Percentiles rank a stretch among this genome's conserved stretches.
Evolutionary conservation across 768 basidiomycete species (phyloP).

Genomic region (Tylopilus felleus): DNA sequence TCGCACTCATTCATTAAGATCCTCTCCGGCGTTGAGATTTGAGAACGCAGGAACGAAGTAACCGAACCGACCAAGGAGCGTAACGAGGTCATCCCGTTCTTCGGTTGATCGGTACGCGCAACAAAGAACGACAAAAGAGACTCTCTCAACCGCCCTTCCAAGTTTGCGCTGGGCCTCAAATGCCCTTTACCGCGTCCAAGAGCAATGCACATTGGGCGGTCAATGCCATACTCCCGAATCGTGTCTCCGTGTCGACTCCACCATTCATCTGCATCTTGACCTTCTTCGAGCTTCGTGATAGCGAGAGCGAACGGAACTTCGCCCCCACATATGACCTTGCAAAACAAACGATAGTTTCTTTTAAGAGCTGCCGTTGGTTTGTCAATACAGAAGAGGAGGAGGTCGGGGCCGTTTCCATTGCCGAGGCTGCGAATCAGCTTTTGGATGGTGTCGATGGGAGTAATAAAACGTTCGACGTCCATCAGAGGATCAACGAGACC

Average conservation of each 20-base stretch:
- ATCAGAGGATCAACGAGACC: slow-evolving; percentile 30
- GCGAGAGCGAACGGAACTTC: slow-evolving; percentile 29
- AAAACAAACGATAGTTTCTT: slow-evolving; percentile 29
- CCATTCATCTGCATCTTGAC: slow-evolving; percentile 33
- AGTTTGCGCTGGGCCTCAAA: slow-evolving; percentile 13
- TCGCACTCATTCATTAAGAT: slow-evolving; percentile 18
- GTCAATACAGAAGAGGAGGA: slow-evolving; percentile 32
- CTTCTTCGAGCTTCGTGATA: slow-evolving; percentile 29
- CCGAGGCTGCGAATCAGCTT: slow-evolving; percentile 32
- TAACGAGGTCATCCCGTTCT: neutral
- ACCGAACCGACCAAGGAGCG: slow-evolving; percentile 7
- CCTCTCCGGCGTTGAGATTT: slow-evolving; percentile 7
- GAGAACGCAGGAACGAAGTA: slow-evolving; percentile 10
- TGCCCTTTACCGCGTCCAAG: slow-evolving; percentile 28
- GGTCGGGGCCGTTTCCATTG: slow-evolving; percentile 25
- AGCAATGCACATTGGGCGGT: slow-evolving; percentile 31
- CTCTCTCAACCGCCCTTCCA: slow-evolving; percentile 26
- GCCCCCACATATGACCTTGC: slow-evolving; percentile 22
- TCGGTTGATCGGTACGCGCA: slow-evolving; percentile 12
- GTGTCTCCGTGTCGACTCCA: slow-evolving; percentile 26
- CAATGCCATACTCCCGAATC: slow-evolving; percentile 14
- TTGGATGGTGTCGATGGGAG: slow-evolving; percentile 24
- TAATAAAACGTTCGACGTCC: slow-evolving; percentile 15
- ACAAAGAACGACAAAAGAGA: slow-evolving; percentile 21
- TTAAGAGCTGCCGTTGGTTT: slow-evolving; percentile 25